Evolutionary conservation across 169 alveolate species (phyloP).

Genomic region (Eimeria praecox): DNA sequence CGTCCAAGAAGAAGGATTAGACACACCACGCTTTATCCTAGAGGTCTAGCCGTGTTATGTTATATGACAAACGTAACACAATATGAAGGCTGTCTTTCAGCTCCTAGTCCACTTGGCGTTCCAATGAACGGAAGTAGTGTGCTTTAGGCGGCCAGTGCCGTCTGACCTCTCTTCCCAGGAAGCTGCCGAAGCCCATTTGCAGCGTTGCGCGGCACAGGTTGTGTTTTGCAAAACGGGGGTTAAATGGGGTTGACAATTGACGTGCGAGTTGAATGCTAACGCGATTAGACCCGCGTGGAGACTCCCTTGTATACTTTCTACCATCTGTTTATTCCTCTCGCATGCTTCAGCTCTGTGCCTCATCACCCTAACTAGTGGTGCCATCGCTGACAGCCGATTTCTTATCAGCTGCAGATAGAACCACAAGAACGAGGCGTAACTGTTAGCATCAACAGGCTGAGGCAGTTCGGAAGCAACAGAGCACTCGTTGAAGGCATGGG

Average conservation of each 20-base stretch:
- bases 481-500: not conserved
- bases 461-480: not conserved
- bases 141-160: conserved; percentile 38
- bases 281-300: not conserved
- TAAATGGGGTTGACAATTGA: conserved; percentile 3
- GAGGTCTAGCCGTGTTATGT: not conserved
- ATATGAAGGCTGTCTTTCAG: not conserved
- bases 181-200: conserved; percentile 15
- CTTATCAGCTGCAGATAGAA: not conserved
- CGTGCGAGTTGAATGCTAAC: not conserved
- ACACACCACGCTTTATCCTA: not conserved
- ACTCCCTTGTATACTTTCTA: not conserved
- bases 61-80: not conserved
- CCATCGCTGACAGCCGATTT: not conserved
- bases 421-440: not conserved
- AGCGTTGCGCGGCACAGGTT: not conserved
- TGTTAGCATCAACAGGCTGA: not conserved
- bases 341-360: conserved; percentile 6
- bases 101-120: not conserved
- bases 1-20: conserved; percentile 61
- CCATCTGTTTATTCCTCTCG: not conserved
- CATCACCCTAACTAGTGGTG: not conserved
- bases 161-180: not conserved
- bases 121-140: conserved; percentile 1
- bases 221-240: not conserved